phyloP scores from a whole-genome alignment of 2,329 filamentous ascomycete species.

The Apiospora pterosperma region DNA sequence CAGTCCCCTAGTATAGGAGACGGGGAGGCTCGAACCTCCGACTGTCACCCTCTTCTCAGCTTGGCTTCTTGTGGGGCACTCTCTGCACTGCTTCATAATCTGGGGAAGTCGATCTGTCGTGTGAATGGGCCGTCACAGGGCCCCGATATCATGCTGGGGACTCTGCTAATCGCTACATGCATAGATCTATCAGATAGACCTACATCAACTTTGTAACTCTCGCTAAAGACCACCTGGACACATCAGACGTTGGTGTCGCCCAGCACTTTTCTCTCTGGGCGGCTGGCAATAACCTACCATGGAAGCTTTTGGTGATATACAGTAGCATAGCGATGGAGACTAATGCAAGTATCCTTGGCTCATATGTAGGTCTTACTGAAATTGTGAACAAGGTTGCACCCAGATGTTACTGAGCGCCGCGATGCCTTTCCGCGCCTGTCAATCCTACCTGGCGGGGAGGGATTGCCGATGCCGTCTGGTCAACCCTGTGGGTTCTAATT shows the following conservation, averaged over 20 bases:
- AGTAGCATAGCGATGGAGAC: background rate
- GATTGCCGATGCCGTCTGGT: background rate
- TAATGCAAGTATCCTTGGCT: background rate
- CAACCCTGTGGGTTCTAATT: background rate
- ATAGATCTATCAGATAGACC: background rate
- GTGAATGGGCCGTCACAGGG: background rate
- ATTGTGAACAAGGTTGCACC: background rate
- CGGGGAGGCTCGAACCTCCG: background rate
- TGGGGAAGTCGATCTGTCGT: background rate
- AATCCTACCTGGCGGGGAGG: background rate
- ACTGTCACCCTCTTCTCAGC: background rate
- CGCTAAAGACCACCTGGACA: background rate
- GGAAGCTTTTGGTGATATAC: background rate
- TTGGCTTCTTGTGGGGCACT: background rate
- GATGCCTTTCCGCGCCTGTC: background rate
- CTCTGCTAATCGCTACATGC: background rate
- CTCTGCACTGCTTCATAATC: background rate
- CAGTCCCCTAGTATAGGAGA: background rate
- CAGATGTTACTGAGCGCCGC: background rate
- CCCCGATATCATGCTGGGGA: background rate
- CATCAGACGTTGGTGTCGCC: too few species aligned
- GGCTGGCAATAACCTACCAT: background rate
- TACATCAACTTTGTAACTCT: background rate
- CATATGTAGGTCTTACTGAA: background rate
- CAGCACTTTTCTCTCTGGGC: background rate